A percentile compares a stretch with the other conserved stretches of the same genome.
Conservation (phyloP, 2,329 filamentous ascomycete species). For the Podosphaera xanthii region DNA sequence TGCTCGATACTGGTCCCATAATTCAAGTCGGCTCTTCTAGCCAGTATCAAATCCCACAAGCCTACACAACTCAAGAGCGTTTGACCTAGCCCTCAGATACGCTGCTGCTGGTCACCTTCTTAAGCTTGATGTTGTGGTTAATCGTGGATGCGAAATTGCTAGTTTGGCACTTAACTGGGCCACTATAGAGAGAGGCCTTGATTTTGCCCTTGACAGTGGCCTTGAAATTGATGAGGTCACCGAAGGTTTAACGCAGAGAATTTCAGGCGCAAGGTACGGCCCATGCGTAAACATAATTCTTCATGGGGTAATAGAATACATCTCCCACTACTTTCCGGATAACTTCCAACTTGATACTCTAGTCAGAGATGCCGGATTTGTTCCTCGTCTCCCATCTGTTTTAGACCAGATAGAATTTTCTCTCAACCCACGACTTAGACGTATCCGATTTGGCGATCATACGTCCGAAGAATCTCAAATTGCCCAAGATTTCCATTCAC, state of each 20-base stretch:
- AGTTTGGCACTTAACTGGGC: conserved; percentile 35
- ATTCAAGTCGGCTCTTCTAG: conserved; percentile 8
- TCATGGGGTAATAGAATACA: conserved; percentile 31
- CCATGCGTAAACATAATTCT: conserved; percentile 31
- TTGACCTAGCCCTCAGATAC: conserved; percentile 38
- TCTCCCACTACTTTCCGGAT: conserved; percentile 33
- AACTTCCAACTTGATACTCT: conserved; percentile 35
- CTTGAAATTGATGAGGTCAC: conserved; percentile 18
- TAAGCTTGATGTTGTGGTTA: conserved; percentile 28
- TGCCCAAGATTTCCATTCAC: conserved; percentile 13
- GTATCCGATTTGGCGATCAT: conserved; percentile 48
- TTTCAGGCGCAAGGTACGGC: conserved; percentile 26
- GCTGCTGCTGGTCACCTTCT: conserved; percentile 38
- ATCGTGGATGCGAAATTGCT: conserved; percentile 36
- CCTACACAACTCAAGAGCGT: conserved; percentile 17
- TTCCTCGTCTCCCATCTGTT: conserved; percentile 22
- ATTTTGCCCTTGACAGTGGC: conserved; percentile 30
- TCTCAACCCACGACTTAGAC: conserved; percentile 30
- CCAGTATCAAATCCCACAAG: conserved; percentile 12
- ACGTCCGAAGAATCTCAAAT: conserved; percentile 18
- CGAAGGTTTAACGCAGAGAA: conserved; percentile 11
- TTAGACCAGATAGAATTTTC: conserved; percentile 11
- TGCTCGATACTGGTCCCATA: conserved; percentile 18
- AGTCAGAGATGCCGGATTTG: conserved; percentile 23
- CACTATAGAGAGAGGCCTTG: conserved; percentile 35